These are phyloP conservation scores for Passalora sequoiae DNA, from an alignment of 2,329 filamentous ascomycete species.

Conservation along the genomic window DNA sequence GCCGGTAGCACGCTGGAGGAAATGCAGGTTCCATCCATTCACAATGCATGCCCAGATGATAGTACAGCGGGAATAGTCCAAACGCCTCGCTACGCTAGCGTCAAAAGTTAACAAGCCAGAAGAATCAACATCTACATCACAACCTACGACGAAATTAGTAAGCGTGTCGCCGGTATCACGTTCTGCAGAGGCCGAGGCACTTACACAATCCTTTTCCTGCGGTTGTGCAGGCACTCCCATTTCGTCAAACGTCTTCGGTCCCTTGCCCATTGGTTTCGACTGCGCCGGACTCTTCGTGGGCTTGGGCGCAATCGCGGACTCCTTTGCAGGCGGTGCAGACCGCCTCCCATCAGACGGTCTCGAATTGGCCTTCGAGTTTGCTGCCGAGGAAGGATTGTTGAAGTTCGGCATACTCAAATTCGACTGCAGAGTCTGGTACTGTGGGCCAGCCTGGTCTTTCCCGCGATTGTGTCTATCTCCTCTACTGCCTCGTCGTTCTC, in stretches of 20 bases:
- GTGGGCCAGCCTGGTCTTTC: constrained; percentile 5
- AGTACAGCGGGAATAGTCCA: too few relatives aligned
- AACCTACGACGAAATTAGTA: too few relatives aligned
- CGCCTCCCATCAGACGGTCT: constrained; percentile 4
- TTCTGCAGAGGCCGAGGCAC: too few relatives aligned
- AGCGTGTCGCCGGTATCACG: too few relatives aligned
- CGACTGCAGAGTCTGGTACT: constrained; percentile 2
- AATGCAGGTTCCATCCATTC: too few relatives aligned
- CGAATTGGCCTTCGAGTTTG: constrained; percentile 16
- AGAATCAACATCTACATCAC: too few relatives aligned
- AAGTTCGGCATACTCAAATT: constrained; percentile 20
- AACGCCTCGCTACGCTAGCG: too few relatives aligned
- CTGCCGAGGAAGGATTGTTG: constrained; percentile 7
- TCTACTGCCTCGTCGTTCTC: constrained; percentile 1
- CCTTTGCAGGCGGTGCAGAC: constrained; percentile 6
- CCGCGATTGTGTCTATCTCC: constrained; percentile 8
- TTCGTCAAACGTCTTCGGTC: constrained; percentile 92
- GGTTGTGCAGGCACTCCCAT: constrained; percentile 90
- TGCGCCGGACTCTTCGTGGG: constrained; percentile 25
- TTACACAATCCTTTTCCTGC: constrained; percentile 82
- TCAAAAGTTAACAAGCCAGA: too few relatives aligned
- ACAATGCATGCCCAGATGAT: too few relatives aligned
- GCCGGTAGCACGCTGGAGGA: too few relatives aligned
- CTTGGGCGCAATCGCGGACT: constrained; percentile 20
- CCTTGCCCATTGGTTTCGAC: constrained; percentile 55